Base-by-base conservation (phyloP, 2,329 filamentous ascomycete species). In the Orbilia ellipsospora region DNA sequence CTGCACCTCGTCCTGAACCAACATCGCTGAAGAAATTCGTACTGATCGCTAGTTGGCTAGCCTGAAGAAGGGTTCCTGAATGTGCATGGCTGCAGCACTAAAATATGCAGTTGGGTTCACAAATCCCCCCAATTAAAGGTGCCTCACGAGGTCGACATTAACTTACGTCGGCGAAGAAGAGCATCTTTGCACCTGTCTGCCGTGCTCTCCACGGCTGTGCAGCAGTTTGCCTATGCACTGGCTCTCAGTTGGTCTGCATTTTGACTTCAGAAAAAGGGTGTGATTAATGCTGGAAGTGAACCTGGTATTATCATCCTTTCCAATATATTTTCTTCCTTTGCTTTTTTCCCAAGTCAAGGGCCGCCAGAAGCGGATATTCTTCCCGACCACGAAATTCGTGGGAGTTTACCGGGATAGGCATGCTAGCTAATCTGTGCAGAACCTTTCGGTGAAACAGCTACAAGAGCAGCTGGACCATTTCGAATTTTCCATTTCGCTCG, bases 51-150 rank as follows among this genome's bases (percentile, higher is more conserved):
- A 28, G 16, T 26, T 66, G 52, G 57, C 40, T 50, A 61, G 42
- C 56, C 26, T 42, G 56, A 60, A 57, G 10, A 57, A n/a, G 18
- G 8, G 56, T 45, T 48, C 56, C 56, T 60, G 56, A 20, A 7
- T 16, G 40, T 44, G 36, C 56, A 68, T 68, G 56, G 48, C 56
- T 67, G 63, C 63, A 48, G 48, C 31, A 44, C 55, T 68, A 68
- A 61, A 61, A 60, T 61, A 60, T 70, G 66, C 66, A 70, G 66
- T 62, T 63, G 50, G 57, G 16, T 63, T 70, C 66, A 70, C 66
- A 70, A 31, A 6, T 62, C 55, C 44, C 54, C 56, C 65, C 65
- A 69, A 45, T 52, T 20, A 40, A 8, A 69, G 20, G 6, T 36
- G 31, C 8, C 31, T 36, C 31, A 36, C 31, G 31, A 36, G 31